phyloP scores from a whole-genome alignment of 1,139 yeast genomes.

The Saccharomyces hybrid region DNA sequence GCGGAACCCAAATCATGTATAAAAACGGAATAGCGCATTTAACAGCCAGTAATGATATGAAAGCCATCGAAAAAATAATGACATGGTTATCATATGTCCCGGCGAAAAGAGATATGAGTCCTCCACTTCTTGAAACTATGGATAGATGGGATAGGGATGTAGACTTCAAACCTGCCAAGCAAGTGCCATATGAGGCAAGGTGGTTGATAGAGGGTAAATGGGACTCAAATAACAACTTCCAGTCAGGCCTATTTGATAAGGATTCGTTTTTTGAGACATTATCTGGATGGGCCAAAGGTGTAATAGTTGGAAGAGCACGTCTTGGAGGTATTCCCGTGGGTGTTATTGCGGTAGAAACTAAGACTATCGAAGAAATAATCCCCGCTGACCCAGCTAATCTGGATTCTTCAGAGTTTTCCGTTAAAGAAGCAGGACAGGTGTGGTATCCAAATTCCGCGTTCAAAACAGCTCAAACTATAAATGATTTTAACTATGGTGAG shows the following conservation, averaged over 20 bases:
- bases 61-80: constrained; percentile 91
- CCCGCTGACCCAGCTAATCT: constrained; percentile 99
- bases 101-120: constrained; percentile 80
- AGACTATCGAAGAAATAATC: constrained; percentile 75
- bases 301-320: constrained; percentile 97
- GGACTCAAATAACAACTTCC: constrained; percentile 36
- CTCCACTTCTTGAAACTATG: constrained; percentile 75
- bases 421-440: constrained; percentile 98
- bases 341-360: constrained; percentile 92
- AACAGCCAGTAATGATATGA: constrained; percentile 92
- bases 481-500: constrained; percentile 96
- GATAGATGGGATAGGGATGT: constrained; percentile 93
- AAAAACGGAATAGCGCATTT: constrained; percentile 95
- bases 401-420: constrained; percentile 74
- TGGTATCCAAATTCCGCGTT: constrained; percentile 99
- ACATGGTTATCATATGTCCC: constrained; percentile 97
- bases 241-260: constrained; percentile 78
- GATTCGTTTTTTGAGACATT: constrained; percentile 95
- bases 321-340: constrained; percentile 98
- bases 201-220: constrained; percentile 82
- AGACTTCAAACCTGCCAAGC: constrained; percentile 66
- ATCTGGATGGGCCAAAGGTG: constrained; percentile 98
- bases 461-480: constrained; percentile 97
- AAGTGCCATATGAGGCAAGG: constrained; percentile 82
- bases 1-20: constrained; percentile 99